Evolutionary conservation across 495 filamentous ascomycete species (phyloP).

Genomic region (Penicillium tannophilum): DNA sequence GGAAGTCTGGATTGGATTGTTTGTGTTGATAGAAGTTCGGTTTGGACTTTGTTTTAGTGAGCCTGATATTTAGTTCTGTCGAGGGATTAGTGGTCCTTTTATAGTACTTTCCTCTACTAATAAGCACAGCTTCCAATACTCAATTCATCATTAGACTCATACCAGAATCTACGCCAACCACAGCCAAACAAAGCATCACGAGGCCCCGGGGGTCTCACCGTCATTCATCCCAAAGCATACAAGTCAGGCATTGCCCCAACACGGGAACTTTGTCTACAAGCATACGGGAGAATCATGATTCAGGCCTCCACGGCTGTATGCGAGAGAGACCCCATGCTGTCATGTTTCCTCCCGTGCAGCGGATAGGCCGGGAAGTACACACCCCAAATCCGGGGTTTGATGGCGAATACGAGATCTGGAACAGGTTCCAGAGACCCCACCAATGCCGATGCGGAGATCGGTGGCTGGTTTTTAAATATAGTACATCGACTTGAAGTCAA

Average conservation of each 20-base stretch:
- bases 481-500: background rate
- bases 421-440: constrained; percentile 21
- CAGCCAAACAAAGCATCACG: background rate
- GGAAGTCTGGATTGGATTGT: background rate
- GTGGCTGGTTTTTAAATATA: background rate
- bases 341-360: background rate
- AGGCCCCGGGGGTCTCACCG: background rate
- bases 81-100: background rate
- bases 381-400: constrained; percentile 14
- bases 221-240: background rate
- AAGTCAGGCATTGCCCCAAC: background rate
- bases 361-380: constrained; percentile 20
- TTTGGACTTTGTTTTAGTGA: background rate
- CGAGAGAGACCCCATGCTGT: background rate
- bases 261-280: background rate
- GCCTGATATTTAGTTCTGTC: background rate
- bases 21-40: background rate
- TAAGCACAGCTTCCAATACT: background rate
- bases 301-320: background rate
- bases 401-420: constrained; percentile 40
- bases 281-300: background rate
- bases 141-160: background rate
- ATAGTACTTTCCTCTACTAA: background rate
- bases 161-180: background rate
- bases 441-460: constrained; percentile 8